Conservation (phyloP, 1,284 basidiomycete species). For the Meira nashicola region DNA sequence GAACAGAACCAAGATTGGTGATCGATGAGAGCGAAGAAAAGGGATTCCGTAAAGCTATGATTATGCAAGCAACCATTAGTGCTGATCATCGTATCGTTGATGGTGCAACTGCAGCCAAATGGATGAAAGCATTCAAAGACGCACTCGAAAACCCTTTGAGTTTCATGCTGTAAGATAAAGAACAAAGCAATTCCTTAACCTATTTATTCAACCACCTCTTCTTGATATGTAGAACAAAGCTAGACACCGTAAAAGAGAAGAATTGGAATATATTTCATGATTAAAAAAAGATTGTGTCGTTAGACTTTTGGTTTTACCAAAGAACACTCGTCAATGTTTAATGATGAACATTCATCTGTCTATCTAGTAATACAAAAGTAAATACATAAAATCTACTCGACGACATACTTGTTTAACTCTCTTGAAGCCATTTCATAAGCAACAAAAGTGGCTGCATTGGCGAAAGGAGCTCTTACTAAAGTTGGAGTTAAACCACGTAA, state of each 20-base stretch:
- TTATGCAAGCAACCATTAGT: constrained; percentile 95
- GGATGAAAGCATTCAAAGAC: constrained; percentile 83
- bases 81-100: constrained; percentile 75
- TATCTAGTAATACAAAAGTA: too few relatives aligned
- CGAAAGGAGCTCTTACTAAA: constrained; percentile 65
- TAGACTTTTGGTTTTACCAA: too few relatives aligned
- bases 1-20: constrained; percentile 78
- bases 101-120: constrained; percentile 58
- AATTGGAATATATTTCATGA: too few relatives aligned
- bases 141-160: constrained; percentile 95
- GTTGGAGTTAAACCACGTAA: constrained; percentile 84
- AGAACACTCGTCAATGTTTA: too few relatives aligned
- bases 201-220: too few relatives aligned
- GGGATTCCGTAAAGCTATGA: constrained; percentile 62
- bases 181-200: too few relatives aligned
- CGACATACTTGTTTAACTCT: constrained; percentile 11
- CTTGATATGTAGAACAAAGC: too few relatives aligned
- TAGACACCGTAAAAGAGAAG: too few relatives aligned
- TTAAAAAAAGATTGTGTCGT: too few relatives aligned
- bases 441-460: constrained; percentile 50
- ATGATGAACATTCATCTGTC: too few relatives aligned
- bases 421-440: constrained; percentile 37
- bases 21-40: constrained; percentile 77
- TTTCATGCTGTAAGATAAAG: neutral
- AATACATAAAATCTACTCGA: too few relatives aligned